These are phyloP conservation scores for Primulina eburnea DNA, from an alignment of 257 asterid species.

Conservation along the genomic window DNA sequence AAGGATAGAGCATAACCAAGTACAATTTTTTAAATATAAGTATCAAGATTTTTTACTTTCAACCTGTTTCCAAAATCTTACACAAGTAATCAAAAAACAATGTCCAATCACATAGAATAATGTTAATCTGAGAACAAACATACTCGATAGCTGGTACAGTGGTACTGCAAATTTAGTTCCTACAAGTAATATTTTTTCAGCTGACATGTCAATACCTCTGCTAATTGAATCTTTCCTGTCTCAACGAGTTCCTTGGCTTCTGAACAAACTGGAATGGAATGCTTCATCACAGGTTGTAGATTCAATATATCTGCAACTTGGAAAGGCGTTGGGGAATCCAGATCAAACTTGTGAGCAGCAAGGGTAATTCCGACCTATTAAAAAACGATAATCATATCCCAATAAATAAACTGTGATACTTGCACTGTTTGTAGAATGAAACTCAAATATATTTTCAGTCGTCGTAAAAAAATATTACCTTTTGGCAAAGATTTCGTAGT, in stretches of 20 bases:
- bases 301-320: slow-evolving; percentile 73
- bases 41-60: background rate
- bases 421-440: background rate
- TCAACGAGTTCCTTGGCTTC: slow-evolving; percentile 95
- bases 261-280: slow-evolving; percentile 91
- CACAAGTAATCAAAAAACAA: background rate
- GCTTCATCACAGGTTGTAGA: slow-evolving; percentile 89
- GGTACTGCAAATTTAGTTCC: background rate
- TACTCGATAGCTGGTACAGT: background rate
- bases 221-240: slow-evolving; percentile 88
- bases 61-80: background rate
- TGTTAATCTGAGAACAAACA: background rate
- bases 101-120: background rate
- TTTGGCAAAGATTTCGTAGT: slow-evolving; percentile 75
- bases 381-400: slow-evolving; percentile 15
- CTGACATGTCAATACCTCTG: slow-evolving; percentile 53
- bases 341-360: slow-evolving; percentile 80
- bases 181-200: background rate
- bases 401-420: background rate
- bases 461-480: slow-evolving; percentile 42
- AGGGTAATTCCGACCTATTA: slow-evolving; percentile 81
- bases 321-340: slow-evolving; percentile 65
- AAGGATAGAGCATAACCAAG: background rate
- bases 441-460: background rate
- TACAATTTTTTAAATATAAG: background rate